Percentiles rank a stretch among this genome's conserved stretches.
Evolutionary conservation across 2,329 filamentous ascomycete species (phyloP).

Genomic region (Biscogniauxia mediterranea): DNA sequence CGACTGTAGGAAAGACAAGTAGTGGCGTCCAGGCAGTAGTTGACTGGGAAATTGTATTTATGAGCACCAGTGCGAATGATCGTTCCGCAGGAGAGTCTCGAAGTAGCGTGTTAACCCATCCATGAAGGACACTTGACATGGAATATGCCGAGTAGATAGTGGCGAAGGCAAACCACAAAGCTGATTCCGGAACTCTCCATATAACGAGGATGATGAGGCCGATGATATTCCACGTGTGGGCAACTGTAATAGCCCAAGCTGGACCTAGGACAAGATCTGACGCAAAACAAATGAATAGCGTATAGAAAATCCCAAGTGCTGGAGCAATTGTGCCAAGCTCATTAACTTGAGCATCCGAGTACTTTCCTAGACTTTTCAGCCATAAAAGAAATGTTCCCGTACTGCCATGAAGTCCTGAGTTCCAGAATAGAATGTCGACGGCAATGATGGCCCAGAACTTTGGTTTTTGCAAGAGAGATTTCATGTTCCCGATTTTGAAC

Average conservation of each 20-base stretch:
- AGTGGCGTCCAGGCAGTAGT: conserved; percentile 56
- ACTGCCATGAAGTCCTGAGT: conserved; percentile 44
- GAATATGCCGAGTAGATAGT: conserved; percentile 49
- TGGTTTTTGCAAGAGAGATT: conserved; percentile 37
- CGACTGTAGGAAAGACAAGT: conserved; percentile 47
- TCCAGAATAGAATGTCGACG: conserved; percentile 57
- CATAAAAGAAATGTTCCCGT: conserved; percentile 54
- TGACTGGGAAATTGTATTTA: conserved; percentile 53
- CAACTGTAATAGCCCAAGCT: conserved; percentile 53
- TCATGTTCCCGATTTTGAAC: conserved; percentile 26
- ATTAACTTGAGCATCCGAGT: conserved; percentile 46
- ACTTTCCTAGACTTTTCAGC: conserved; percentile 54
- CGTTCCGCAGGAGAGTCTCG: conserved; percentile 45
- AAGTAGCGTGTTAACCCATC: conserved; percentile 53
- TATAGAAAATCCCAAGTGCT: conserved; percentile 56
- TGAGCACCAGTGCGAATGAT: conserved; percentile 48
- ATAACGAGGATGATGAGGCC: conserved; percentile 52
- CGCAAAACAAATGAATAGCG: conserved; percentile 51
- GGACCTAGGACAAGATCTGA: conserved; percentile 53
- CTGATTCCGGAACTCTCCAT: conserved; percentile 55
- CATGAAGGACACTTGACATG: conserved; percentile 54
- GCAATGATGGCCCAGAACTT: conserved; percentile 51
- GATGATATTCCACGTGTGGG: conserved; percentile 50
- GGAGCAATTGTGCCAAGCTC: conserved; percentile 52
- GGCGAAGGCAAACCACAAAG: conserved; percentile 52